Conservation (phyloP, 2,329 filamentous ascomycete species). For the Pleomassaria siparia region DNA sequence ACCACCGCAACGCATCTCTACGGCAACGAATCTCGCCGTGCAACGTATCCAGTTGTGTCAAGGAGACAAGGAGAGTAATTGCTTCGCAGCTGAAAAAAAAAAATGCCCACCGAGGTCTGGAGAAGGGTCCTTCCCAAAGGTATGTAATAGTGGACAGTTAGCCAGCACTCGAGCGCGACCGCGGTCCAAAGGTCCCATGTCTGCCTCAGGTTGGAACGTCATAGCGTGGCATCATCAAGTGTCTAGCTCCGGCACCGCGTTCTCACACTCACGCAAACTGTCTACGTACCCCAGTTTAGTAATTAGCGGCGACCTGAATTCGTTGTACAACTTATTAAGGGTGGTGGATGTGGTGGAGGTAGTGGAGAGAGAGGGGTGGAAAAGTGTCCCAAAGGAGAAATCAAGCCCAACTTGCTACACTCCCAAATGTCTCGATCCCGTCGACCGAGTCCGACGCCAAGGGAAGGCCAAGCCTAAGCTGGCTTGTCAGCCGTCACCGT, state of each 20-base stretch:
- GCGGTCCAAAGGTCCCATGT: neutral
- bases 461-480: neutral
- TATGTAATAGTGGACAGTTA: too few relatives aligned
- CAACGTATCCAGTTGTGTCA: slow-evolving; percentile 6
- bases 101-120: slow-evolving; percentile 1
- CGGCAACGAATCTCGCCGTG: slow-evolving; percentile 7
- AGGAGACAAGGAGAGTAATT: neutral
- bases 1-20: neutral
- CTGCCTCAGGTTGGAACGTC: slow-evolving; percentile 2
- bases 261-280: neutral
- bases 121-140: neutral
- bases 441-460: neutral
- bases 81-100: slow-evolving; percentile 5
- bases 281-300: too few relatives aligned
- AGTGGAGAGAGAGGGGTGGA: neutral
- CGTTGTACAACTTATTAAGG: too few relatives aligned
- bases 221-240: slow-evolving; percentile 4
- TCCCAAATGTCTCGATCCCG: neutral
- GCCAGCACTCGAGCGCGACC: neutral
- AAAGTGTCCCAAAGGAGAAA: neutral
- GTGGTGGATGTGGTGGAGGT: too few relatives aligned
- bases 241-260: neutral
- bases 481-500: slow-evolving; percentile 1
- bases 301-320: too few relatives aligned
- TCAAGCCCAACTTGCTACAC: neutral